These are phyloP conservation scores for Lactarius psammicola DNA, from an alignment of 768 basidiomycete genomes.

Conservation along the genomic window DNA sequence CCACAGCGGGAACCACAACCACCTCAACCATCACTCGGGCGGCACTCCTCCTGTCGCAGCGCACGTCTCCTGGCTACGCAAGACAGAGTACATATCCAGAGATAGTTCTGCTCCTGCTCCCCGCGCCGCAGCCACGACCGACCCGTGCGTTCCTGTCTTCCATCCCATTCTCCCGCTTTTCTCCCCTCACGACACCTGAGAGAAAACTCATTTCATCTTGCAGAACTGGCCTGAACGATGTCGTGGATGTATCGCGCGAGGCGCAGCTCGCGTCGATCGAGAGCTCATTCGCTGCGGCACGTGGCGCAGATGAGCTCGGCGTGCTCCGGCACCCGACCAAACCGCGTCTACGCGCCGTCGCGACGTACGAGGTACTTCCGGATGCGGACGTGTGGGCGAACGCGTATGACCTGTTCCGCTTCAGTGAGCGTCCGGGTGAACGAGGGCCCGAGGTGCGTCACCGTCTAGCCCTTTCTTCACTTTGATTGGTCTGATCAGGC, in stretches of 20 bases:
- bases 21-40: conserved; percentile 36
- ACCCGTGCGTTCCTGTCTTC: conserved; percentile 49
- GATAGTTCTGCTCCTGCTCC: conserved; percentile 48
- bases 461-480: conserved; percentile 29
- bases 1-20: conserved; percentile 28
- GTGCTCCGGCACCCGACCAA: conserved; percentile 77
- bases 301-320: conserved; percentile 57
- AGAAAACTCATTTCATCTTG: no score
- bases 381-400: conserved; percentile 88
- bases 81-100: conserved; percentile 84
- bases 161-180: neutral
- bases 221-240: conserved; percentile 45
- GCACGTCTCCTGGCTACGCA: conserved; percentile 88
- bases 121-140: conserved; percentile 40
- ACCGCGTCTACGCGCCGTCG: conserved; percentile 67
- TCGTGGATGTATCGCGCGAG: conserved; percentile 65
- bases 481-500: neutral
- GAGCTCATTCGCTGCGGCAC: conserved; percentile 64
- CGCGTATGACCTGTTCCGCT: conserved; percentile 83
- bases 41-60: conserved; percentile 47
- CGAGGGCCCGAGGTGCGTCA: conserved; percentile 55
- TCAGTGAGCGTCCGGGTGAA: conserved; percentile 85
- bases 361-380: conserved; percentile 80
- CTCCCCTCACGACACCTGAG: neutral
- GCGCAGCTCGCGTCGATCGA: conserved; percentile 81